Evolutionary conservation across 768 basidiomycete genomes (phyloP).

Genomic region (Hemileccinum rubropunctum): DNA sequence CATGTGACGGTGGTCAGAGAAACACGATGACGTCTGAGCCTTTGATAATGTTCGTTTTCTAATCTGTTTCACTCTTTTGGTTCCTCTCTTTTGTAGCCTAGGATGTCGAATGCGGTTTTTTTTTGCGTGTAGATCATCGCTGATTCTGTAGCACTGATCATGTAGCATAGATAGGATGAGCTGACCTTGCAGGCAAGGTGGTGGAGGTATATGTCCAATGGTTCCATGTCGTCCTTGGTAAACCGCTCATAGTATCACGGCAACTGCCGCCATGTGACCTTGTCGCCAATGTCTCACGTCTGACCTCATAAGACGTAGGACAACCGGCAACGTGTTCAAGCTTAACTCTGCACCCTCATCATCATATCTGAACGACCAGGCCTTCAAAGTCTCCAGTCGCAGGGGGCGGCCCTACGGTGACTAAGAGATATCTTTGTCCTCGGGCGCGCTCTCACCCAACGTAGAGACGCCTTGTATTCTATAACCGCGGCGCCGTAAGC

Average conservation of each 20-base stretch:
- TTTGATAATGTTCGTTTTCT: background rate
- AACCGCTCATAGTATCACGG: too few relatives aligned
- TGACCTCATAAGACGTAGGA: constrained; percentile 1
- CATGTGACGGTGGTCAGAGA: constrained; percentile 47
- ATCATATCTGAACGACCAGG: constrained; percentile 3
- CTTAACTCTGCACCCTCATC: constrained; percentile 12
- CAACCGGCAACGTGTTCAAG: background rate
- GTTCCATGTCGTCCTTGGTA: too few relatives aligned
- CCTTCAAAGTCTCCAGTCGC: background rate
- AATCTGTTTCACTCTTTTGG: background rate
- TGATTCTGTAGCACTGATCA: constrained; percentile 9
- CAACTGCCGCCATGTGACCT: background rate
- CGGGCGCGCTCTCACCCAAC: background rate
- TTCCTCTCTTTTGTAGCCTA: constrained; percentile 24
- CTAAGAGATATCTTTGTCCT: background rate
- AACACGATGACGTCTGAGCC: constrained; percentile 17
- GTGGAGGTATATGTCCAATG: too few relatives aligned
- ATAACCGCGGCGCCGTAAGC: background rate
- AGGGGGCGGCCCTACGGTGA: background rate
- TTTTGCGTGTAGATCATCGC: constrained; percentile 2
- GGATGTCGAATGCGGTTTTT: background rate
- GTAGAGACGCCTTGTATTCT: constrained; percentile 24
- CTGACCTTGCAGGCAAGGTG: background rate
- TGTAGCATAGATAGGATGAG: constrained; percentile 17
- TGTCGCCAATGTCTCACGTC: constrained; percentile 4